Conservation (phyloP, 768 basidiomycete species). For the Tylopilus rubrobrunneus region DNA sequence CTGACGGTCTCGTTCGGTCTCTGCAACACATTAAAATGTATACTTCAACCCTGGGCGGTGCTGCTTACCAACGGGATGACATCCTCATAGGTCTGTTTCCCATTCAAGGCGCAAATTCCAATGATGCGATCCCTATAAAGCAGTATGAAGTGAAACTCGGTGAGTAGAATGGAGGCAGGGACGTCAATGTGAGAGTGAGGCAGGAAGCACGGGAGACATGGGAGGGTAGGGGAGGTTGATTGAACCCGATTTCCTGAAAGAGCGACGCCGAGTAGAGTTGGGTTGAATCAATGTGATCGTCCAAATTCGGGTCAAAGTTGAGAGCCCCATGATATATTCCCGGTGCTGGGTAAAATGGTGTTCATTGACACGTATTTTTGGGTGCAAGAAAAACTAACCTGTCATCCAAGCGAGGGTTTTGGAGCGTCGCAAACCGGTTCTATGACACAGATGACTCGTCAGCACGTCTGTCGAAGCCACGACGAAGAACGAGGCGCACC, state of each 20-base stretch:
- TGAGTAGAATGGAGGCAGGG: conserved; percentile 77
- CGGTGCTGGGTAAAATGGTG: conserved; percentile 46
- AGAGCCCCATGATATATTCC: conserved; percentile 86
- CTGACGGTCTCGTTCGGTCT: conserved; percentile 69
- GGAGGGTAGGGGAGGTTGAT: conserved; percentile 77
- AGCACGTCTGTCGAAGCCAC: too few species aligned
- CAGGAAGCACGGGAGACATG: conserved; percentile 27
- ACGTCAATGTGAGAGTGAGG: conserved; percentile 32
- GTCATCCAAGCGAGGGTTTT: conserved; percentile 89
- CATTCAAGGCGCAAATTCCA: conserved; percentile 76
- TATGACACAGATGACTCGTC: background rate
- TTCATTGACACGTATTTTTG: conserved; percentile 2
- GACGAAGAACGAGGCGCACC: conserved; percentile 32
- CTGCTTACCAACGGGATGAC: conserved; percentile 66
- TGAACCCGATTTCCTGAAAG: too few species aligned
- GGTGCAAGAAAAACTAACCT: conserved; percentile 41
- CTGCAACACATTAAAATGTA: conserved; percentile 37
- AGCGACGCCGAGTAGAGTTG: too few species aligned
- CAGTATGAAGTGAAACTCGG: conserved; percentile 89
- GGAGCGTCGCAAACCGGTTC: conserved; percentile 79
- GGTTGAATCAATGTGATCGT: conserved; percentile 74
- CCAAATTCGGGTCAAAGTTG: conserved; percentile 62
- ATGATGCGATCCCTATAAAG: conserved; percentile 76
- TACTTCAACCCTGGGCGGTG: background rate
- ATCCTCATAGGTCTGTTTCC: conserved; percentile 82